Percentiles rank a stretch among this genome's conserved stretches.
phyloP scores from a whole-genome alignment of 768 basidiomycete species.

The Leucocoprinus birnbaumii region DNA sequence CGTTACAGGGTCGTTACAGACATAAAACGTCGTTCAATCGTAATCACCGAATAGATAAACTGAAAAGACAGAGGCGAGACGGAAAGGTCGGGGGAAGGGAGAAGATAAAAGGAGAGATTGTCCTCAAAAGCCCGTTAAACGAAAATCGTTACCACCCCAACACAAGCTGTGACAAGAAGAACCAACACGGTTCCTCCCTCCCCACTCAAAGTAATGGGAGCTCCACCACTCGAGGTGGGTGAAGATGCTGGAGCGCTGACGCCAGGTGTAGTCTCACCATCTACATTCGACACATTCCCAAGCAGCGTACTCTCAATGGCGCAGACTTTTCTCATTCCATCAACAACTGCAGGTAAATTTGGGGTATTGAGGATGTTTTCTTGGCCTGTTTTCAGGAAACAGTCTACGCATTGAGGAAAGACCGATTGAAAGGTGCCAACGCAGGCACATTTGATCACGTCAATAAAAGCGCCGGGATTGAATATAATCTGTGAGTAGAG shows the following conservation, averaged over 20 bases:
- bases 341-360: slow-evolving; percentile 45
- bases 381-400: slow-evolving; percentile 60
- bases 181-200: no score
- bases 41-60: background rate
- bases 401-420: slow-evolving; percentile 68
- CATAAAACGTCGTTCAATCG: background rate
- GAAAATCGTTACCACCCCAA: background rate
- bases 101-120: background rate
- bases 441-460: slow-evolving; percentile 64
- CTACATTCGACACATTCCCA: slow-evolving; percentile 44
- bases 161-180: background rate
- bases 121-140: background rate
- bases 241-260: background rate
- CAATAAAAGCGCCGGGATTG: slow-evolving; percentile 61
- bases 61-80: no score
- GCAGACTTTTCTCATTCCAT: slow-evolving; percentile 51
- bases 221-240: background rate
- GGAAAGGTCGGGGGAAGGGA: no score
- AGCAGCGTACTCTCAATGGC: slow-evolving; percentile 48
- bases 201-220: background rate
- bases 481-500: slow-evolving; percentile 46
- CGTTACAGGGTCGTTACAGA: background rate
- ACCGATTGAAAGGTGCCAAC: slow-evolving; percentile 40
- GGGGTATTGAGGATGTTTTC: slow-evolving; percentile 43
- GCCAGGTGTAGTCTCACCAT: slow-evolving; percentile 24